Conservation (phyloP, 768 basidiomycete genomes). For the Mycena amicta region DNA sequence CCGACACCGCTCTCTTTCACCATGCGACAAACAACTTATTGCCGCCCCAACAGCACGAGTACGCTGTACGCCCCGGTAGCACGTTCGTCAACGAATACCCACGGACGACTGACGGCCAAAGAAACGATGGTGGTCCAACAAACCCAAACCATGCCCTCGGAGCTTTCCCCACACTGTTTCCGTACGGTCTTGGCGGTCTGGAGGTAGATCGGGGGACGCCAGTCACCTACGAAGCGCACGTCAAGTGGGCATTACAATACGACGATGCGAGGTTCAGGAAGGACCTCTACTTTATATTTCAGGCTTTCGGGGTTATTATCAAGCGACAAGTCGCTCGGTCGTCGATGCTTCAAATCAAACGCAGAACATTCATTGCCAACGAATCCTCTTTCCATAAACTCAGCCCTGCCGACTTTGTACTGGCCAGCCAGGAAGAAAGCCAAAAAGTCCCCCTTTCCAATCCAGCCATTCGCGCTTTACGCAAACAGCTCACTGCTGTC, state of each 20-base stretch:
- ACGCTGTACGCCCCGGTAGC: constrained; percentile 21
- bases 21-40: background rate
- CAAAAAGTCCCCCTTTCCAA: constrained; percentile 24
- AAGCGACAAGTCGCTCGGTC: background rate
- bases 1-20: background rate
- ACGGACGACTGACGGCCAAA: constrained; percentile 5
- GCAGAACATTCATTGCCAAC: background rate
- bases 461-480: constrained; percentile 26
- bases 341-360: background rate
- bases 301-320: background rate
- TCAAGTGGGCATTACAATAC: constrained; percentile 32
- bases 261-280: constrained; percentile 32
- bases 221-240: constrained; percentile 27
- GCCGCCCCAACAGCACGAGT: background rate
- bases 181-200: constrained; percentile 38
- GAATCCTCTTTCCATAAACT: background rate
- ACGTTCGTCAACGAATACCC: constrained; percentile 34
- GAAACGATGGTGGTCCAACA: constrained; percentile 26
- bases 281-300: background rate
- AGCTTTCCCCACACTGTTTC: constrained; percentile 35
- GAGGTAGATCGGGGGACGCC: constrained; percentile 19
- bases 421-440: constrained; percentile 38
- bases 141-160: constrained; percentile 34
- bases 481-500: constrained; percentile 29
- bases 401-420: background rate